Evolutionary conservation across 2,329 filamentous ascomycete species (phyloP), one percentile per base, ranked within the genome.

Genomic region (Fonsecaea nubica): DNA sequence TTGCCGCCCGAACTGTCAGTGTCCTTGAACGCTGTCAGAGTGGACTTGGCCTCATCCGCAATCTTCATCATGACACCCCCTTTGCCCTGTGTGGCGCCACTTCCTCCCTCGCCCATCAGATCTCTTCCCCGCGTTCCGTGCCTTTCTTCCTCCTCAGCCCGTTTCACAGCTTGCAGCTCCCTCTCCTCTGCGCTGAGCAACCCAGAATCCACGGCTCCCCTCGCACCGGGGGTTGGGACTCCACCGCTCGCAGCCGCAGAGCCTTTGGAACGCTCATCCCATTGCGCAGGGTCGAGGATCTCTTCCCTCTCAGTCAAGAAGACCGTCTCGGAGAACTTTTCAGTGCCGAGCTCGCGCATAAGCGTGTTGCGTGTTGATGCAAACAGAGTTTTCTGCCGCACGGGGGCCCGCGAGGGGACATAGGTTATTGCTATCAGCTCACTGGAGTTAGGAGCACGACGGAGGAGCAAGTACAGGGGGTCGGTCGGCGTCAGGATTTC

Each of bases 341-440:
- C 87, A 56, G 82, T 81, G 52, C 87, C 87, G 30, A 90, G 79
- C 73, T 89, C 87, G 4, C 87, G 79, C 15, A 84, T 80, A 13
- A 90, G 79, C 1, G 86, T 88, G 36, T 87, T 77, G 2, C 87
- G 83, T 42, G 87, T 89, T n/a, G 83, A 84, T 15, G 87, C 87
- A 76, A 89, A 89, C 38, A 90, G 83, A 76, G 86, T 90, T 78
- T 90, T 90, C 67, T 87, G 83, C 40, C 87, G 84, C 42, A 89
- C 87, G 0, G 86, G 85, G 4, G 87, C 87, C 54, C 86, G 79
- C 66, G 86, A 86, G 7, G 87, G 87, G 30, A 90, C 85, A 73
- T 88, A 89, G 42, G 87, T 89, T 35, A 89, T 76, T 2, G 86
- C 86, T 45, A 85, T 78, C 38, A 82, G 64, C 40, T 66, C 63